A percentile compares a stretch with the other conserved stretches of the same genome.
Conservation (phyloP, 2,329 filamentous ascomycete genomes). For the Xylariaceae sp. region DNA sequence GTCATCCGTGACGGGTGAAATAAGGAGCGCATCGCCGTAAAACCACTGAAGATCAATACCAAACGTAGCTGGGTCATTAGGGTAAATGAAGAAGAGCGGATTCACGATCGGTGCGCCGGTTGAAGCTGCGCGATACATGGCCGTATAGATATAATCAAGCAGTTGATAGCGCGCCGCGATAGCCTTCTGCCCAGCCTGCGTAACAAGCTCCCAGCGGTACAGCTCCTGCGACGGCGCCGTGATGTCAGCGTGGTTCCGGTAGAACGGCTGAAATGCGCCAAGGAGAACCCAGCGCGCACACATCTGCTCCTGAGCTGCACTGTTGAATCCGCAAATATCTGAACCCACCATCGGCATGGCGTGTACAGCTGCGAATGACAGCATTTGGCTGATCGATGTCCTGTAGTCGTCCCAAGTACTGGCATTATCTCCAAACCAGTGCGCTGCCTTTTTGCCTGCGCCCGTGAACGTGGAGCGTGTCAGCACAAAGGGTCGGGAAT, state of each 20-base stretch:
- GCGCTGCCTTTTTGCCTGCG: constrained; percentile 50
- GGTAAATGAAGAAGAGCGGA: constrained; percentile 70
- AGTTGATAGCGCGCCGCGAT: constrained; percentile 70
- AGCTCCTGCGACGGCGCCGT: constrained; percentile 46
- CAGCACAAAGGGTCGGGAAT: constrained; percentile 54
- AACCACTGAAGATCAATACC: constrained; percentile 47
- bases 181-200: constrained; percentile 59
- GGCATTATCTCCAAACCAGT: constrained; percentile 42
- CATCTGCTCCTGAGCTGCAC: constrained; percentile 54
- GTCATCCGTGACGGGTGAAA: constrained; percentile 45
- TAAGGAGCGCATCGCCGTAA: constrained; percentile 44
- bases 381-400: constrained; percentile 42
- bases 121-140: constrained; percentile 53
- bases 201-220: constrained; percentile 62
- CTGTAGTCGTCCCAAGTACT: constrained; percentile 46
- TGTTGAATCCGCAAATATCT: constrained; percentile 62
- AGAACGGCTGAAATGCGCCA: constrained; percentile 64
- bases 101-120: constrained; percentile 61
- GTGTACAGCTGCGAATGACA: constrained; percentile 47
- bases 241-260: constrained; percentile 59
- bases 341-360: constrained; percentile 51
- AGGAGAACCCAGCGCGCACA: constrained; percentile 64
- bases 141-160: constrained; percentile 79
- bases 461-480: constrained; percentile 62
- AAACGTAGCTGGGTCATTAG: constrained; percentile 41